Evolutionary conservation across 73 alveolate species (phyloP), one percentile per base, ranked within the genome.

Genomic region (Breviolum minutum): DNA sequence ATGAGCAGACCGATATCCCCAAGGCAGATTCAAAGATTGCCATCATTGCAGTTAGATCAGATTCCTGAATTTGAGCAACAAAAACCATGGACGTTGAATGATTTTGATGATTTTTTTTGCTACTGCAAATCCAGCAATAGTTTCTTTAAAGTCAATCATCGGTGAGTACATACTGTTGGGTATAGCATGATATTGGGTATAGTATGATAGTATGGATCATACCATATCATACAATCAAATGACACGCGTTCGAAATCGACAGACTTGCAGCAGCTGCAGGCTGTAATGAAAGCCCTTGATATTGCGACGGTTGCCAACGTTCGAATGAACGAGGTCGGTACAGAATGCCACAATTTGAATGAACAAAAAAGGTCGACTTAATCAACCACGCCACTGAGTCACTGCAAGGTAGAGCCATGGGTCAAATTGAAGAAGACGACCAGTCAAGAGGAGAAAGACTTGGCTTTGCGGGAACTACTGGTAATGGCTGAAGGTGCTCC

Each of bases 331-430:
- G 88, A 90, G 95, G 93, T 60, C 26, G 48, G 95, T 73, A 63
- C 11, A 77, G 20, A 20, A 16, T 71, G 40, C 19, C 63, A 20
- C 20, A 12, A 3, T 8, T 29, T 9, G 81, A 19, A 5, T 8
- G 26, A 62, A 8, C 6, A 0, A 63, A 24, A 6, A 6, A 0
- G 19, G 0, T 61, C 27, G 62, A 20, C 30, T 19, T 16, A 11
- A 14, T 29, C 29, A 26, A 11, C n/a, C 62, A 27, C 20, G 0
- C 84, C 13, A 27, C 20, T n/a, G 71, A 40, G 2, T 11, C 0
- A 6, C 24, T 26, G 85, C 19, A 63, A 90, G 97, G 97, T 90
- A 5, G 98, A 93, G 98, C 98, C 98, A 5, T 93, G 98, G 98
- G 98, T 82, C n/a, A 93, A 93, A 82, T 32, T 93, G 62, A 93